These are phyloP conservation scores for Oxytropis ochrocephala DNA, from an alignment of 306 rosid genomes.

Conservation along the genomic window DNA sequence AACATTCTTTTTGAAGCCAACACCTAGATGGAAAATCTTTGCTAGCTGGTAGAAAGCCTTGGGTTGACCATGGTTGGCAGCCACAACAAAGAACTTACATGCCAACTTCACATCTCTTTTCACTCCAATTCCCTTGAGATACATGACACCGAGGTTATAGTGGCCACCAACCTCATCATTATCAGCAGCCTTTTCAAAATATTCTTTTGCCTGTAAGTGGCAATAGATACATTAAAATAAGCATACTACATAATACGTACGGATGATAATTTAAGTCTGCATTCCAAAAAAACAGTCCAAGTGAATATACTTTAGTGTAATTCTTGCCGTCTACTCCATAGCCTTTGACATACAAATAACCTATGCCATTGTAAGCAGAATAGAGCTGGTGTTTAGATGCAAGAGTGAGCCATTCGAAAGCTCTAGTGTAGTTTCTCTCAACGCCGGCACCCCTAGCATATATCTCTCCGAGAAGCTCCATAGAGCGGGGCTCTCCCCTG, in stretches of 20 bases:
- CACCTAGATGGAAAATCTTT: slow-evolving; percentile 93
- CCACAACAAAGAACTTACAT: slow-evolving; percentile 50
- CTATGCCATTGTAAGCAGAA: slow-evolving; percentile 93
- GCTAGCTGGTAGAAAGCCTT: slow-evolving; percentile 99
- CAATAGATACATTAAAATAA: background rate
- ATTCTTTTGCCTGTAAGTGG: slow-evolving; percentile 73
- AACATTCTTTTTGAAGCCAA: slow-evolving; percentile 79
- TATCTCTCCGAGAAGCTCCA: slow-evolving; percentile 96
- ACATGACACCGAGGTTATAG: slow-evolving; percentile 89
- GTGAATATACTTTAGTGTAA: slow-evolving; percentile 63
- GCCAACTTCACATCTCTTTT: slow-evolving; percentile 81
- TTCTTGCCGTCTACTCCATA: slow-evolving; percentile 86
- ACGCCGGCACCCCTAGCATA: slow-evolving; percentile 97
- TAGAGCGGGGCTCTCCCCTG: slow-evolving; percentile 87
- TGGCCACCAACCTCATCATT: slow-evolving; percentile 81
- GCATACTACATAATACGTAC: background rate
- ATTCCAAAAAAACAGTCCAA: background rate
- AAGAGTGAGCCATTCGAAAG: slow-evolving; percentile 87
- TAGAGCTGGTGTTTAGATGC: slow-evolving; percentile 75
- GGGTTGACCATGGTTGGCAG: slow-evolving; percentile 94
- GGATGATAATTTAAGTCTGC: background rate
- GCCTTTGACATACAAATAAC: slow-evolving; percentile 89
- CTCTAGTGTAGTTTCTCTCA: slow-evolving; percentile 83
- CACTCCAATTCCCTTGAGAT: slow-evolving; percentile 95
- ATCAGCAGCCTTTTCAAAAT: slow-evolving; percentile 86